Conservation (phyloP, 805 yeast species). For the Priceomyces medius region DNA sequence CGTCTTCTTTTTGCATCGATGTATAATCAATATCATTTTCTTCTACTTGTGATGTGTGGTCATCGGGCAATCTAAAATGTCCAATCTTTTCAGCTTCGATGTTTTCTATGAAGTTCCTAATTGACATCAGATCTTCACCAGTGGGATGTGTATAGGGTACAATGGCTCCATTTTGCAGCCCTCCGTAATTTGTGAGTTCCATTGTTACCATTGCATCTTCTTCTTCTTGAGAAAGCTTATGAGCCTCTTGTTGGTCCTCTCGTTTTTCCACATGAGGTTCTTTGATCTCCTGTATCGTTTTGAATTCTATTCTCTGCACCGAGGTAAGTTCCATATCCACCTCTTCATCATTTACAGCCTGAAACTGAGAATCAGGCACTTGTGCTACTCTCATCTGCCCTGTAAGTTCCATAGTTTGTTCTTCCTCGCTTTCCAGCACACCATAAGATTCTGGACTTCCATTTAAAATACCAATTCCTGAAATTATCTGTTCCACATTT, state of each 20-base stretch:
- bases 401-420: conserved; percentile 32
- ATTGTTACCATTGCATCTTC: conserved; percentile 1
- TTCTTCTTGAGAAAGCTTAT: not conserved
- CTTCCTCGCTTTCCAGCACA: conserved; percentile 16
- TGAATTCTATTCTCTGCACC: conserved; percentile 1
- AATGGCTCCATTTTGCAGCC: not conserved
- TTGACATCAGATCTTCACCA: not conserved
- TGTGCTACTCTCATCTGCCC: conserved; percentile 10
- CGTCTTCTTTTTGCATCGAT: conserved; percentile 1
- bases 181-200: not conserved
- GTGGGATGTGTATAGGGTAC: not conserved
- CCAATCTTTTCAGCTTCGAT: conserved; percentile 1
- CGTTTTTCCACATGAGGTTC: not conserved
- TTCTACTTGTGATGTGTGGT: not conserved
- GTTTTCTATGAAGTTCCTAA: conserved; percentile 1
- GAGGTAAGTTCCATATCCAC: conserved; percentile 26
- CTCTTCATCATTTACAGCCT: conserved; percentile 13
- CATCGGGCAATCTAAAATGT: not conserved
- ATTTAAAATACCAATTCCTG: conserved; percentile 3
- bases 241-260: not conserved
- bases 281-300: not conserved
- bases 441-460: not conserved
- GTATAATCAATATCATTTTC: not conserved
- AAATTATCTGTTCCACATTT: conserved; percentile 7
- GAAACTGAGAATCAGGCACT: not conserved